Percentiles rank a stretch among this genome's conserved stretches.
phyloP scores from a whole-genome alignment of 140 eudicot species.

The Cichorium intybus region DNA sequence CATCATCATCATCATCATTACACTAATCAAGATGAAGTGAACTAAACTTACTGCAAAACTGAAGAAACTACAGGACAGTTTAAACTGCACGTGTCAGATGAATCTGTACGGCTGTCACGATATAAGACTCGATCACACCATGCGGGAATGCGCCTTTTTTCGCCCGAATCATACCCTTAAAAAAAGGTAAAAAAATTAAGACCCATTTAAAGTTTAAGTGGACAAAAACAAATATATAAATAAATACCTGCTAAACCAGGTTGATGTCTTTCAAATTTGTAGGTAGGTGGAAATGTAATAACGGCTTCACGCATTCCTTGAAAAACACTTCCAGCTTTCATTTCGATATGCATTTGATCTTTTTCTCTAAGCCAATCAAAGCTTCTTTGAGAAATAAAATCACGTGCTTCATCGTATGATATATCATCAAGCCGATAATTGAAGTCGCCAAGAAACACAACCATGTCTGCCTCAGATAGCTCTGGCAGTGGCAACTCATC shows the following conservation, averaged over 20 bases:
- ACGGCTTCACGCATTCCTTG: constrained; percentile 99
- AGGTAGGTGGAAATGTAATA: constrained; percentile 85
- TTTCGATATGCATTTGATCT: constrained; percentile 87
- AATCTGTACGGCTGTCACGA: constrained; percentile 80
- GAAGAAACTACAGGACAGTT: constrained; percentile 84
- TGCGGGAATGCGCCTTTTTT: constrained; percentile 96
- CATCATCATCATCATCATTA: constrained; percentile 3
- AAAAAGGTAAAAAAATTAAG: constrained; percentile 5
- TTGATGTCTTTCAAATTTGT: constrained; percentile 88
- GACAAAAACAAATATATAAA: background rate
- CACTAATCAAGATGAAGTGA: background rate
- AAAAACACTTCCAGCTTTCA: constrained; percentile 92
- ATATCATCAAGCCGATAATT: constrained; percentile 91
- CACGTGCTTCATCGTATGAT: constrained; percentile 98
- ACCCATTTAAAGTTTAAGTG: background rate
- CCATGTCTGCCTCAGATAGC: constrained; percentile 93
- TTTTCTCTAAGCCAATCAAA: constrained; percentile 95
- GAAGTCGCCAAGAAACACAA: constrained; percentile 89
- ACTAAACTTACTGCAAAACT: constrained; percentile 67
- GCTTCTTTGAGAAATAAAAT: constrained; percentile 90
- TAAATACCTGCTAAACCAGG: constrained; percentile 86
- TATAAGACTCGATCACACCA: constrained; percentile 95
- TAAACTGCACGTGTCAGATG: constrained; percentile 71
- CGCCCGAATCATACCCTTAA: constrained; percentile 97
- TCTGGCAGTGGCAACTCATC: constrained; percentile 77